These are phyloP conservation scores for Calonectria pseudoreteaudii DNA, from an alignment of 2,329 filamentous ascomycete species.

Conservation along the genomic window DNA sequence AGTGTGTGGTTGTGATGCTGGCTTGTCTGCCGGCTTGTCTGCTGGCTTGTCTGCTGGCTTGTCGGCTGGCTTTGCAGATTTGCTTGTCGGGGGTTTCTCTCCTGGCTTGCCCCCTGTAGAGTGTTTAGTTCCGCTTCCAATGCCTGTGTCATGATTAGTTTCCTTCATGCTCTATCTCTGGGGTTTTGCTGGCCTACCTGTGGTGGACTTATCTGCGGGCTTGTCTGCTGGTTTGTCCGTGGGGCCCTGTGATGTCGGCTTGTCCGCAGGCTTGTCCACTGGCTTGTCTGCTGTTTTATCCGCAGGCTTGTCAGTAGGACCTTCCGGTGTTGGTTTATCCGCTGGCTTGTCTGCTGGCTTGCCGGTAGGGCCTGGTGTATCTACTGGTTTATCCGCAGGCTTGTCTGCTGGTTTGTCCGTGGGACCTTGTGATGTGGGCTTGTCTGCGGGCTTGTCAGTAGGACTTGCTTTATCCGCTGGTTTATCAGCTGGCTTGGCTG, in stretches of 20 bases:
- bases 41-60: too few species aligned
- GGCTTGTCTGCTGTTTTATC: neutral
- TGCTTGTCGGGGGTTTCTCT: too few species aligned
- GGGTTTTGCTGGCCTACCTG: neutral
- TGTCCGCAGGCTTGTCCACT: neutral
- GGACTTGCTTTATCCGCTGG: neutral
- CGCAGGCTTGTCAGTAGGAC: too few species aligned
- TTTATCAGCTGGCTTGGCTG: neutral
- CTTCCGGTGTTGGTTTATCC: neutral
- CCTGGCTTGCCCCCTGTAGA: neutral
- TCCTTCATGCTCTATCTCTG: neutral
- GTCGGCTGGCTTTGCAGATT: neutral
- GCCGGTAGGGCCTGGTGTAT: neutral
- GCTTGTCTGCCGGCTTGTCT: neutral
- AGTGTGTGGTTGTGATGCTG: neutral
- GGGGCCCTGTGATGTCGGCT: neutral
- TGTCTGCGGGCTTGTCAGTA: neutral
- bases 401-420: neutral
- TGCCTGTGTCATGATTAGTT: neutral
- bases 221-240: neutral
- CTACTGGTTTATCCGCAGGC: too few species aligned
- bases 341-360: too few species aligned
- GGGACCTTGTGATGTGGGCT: neutral
- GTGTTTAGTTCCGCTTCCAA: neutral
- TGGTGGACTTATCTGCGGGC: neutral